These are phyloP conservation scores for Umbellularia californica DNA, from an alignment of 164 flowering plant genomes.

Conservation along the genomic window DNA sequence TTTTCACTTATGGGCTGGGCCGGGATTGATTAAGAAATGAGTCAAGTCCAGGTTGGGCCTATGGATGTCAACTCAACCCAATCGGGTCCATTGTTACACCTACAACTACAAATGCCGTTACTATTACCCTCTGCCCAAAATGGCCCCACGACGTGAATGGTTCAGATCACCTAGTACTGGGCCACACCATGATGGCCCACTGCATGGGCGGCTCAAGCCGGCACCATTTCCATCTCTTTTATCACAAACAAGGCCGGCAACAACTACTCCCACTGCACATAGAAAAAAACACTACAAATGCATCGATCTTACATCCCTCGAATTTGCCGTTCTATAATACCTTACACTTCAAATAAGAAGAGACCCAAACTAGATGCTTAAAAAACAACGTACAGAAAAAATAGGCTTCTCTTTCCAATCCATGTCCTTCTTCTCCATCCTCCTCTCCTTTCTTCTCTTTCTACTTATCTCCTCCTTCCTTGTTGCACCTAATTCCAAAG, in stretches of 20 bases:
- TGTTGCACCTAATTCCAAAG: not conserved
- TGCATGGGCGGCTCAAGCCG: not conserved
- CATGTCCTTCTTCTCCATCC: not conserved
- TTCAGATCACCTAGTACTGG: no score
- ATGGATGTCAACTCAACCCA: no score
- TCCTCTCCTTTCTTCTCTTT: not conserved
- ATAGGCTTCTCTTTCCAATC: not conserved
- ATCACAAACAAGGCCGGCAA: no score
- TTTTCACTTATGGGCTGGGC: no score
- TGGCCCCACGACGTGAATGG: no score
- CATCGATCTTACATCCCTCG: not conserved
- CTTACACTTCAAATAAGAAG: not conserved
- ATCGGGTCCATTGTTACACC: no score
- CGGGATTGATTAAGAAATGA: no score
- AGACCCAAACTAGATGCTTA: not conserved
- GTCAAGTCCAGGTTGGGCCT: no score
- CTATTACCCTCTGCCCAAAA: no score
- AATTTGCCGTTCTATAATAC: not conserved
- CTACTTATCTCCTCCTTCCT: not conserved
- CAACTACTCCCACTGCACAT: no score
- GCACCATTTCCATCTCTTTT: not conserved
- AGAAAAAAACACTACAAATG: not conserved
- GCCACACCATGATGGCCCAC: no score
- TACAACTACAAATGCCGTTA: no score
- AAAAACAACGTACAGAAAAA: not conserved